A percentile compares a stretch with the other conserved stretches of the same genome.
Conservation (phyloP, 345 rosid species). For the Salix udensis region DNA sequence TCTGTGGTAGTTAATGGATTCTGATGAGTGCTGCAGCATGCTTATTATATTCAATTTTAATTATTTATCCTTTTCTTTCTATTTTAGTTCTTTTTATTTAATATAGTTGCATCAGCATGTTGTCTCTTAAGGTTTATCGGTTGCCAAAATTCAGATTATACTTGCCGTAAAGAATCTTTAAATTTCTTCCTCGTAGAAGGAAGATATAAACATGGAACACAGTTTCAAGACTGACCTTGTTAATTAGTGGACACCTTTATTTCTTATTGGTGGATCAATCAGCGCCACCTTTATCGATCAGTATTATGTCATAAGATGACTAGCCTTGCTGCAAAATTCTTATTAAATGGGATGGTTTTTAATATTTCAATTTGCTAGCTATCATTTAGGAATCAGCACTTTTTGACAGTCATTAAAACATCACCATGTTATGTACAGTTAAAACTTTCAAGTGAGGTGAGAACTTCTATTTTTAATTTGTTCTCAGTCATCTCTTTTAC, state of each 20-base stretch:
- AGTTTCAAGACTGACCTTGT: not conserved
- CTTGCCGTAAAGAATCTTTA: not conserved
- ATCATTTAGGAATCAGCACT: not conserved
- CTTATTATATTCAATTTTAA: not conserved
- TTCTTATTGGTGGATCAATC: not conserved
- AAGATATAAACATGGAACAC: not conserved
- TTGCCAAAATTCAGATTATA: not conserved
- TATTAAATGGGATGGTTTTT: not conserved
- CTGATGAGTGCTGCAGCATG: not conserved
- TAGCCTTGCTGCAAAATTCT: not conserved
- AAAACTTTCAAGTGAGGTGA: not conserved
- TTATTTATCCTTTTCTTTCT: not conserved
- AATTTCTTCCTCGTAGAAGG: not conserved
- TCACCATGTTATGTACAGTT: not conserved
- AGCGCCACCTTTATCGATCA: not conserved
- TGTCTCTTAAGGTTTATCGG: not conserved
- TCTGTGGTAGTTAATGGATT: not conserved
- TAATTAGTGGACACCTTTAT: not conserved
- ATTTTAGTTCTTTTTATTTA: not conserved
- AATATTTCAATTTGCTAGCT: not conserved
- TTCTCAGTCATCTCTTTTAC: not conserved
- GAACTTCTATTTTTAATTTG: not conserved
- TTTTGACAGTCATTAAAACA: not conserved
- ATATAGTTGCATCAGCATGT: not conserved
- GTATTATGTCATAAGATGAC: not conserved